Base-by-base conservation (phyloP, 2,329 filamentous ascomycete species). In the Epichloe glyceriae region DNA sequence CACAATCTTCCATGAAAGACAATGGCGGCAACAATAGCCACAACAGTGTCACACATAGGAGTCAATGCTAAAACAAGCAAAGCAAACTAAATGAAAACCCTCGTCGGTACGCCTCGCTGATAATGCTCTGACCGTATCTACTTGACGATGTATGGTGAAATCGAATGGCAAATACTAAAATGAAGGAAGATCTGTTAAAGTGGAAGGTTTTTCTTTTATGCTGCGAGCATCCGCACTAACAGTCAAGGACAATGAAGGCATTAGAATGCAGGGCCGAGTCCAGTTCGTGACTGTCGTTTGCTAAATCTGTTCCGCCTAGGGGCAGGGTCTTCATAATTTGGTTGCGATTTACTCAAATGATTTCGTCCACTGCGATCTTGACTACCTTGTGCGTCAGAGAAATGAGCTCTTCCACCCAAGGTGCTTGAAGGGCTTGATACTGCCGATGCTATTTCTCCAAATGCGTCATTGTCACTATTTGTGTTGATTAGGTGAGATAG, bases 251-350 rank as follows among this genome's bases (percentile, higher is more conserved):
- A 41, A n/a, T 20, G 8, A 43, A 42, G 19, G 17, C 15, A 43
- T 33, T 52, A 95, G 64, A 96, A 95, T 47, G 88, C 86, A 46
- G 90, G 86, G 30, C 88, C 88, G 46, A 95, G 77, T n/a, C 91
- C 90, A 65, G 88, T 95, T 70, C 94, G 95, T 15, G 87, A 94
- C 69, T 95, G 88, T 58, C 91, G 78, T 69, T 93, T 93, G 70
- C 89, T 95, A 68, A 96, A 97, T 46, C 82, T 74, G 58, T 83
- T 81, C 46, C 75, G 72, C 64, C 79, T 82, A 12, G 71, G 62
- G 17, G 68, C 61, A 39, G 71, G 64, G 50, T 80, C 76, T 33
- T 80, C 79, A 22, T 74, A 57, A 55, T 70, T 76, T 42, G 70
- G 72, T 59, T 82, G 80, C 54, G 73, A 78, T 64, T 82, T 83